Percentiles rank a stretch among this genome's conserved stretches.
Conservation (phyloP, 164 flowering plant genomes). For the Nymphaea thermarum region DNA sequence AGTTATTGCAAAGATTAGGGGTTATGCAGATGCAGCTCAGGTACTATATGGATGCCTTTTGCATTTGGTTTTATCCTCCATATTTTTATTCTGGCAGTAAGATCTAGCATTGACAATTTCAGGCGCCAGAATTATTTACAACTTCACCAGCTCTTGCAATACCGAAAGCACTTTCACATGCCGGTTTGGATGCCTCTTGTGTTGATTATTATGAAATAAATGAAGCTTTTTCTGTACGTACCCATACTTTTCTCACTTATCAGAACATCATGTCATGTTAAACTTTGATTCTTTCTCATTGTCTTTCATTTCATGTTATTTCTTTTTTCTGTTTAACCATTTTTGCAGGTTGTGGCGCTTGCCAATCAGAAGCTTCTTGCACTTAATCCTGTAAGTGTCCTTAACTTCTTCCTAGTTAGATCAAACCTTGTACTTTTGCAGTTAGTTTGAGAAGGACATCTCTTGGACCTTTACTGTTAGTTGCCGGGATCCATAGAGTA, state of each 20-base stretch:
- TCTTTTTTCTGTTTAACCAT: conserved; percentile 2
- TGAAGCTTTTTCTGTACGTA: conserved; percentile 89
- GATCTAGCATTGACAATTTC: conserved; percentile 9
- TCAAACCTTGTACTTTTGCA: too few relatives aligned
- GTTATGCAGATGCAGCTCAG: conserved; percentile 96
- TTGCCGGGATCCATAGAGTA: too few relatives aligned
- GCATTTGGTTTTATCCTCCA: not conserved
- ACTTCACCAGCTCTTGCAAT: conserved; percentile 95
- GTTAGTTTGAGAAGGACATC: too few relatives aligned
- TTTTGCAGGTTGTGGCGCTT: conserved; percentile 81
- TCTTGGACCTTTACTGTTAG: too few relatives aligned
- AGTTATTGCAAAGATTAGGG: conserved; percentile 68
- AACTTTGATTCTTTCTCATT: not conserved
- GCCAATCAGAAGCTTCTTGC: conserved; percentile 82
- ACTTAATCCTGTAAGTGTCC: conserved; percentile 53
- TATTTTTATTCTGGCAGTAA: not conserved
- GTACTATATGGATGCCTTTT: conserved; percentile 17
- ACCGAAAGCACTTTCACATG: conserved; percentile 86
- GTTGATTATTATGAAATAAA: conserved; percentile 91
- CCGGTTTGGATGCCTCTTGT: conserved; percentile 75
- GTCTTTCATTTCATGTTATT: not conserved
- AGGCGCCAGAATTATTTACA: conserved; percentile 92
- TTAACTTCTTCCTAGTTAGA: not conserved
- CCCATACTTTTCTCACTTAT: not conserved
- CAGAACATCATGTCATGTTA: not conserved